Evolutionary conservation across 805 yeast genomes (phyloP).

Genomic region (Starmerella scarabaei): DNA sequence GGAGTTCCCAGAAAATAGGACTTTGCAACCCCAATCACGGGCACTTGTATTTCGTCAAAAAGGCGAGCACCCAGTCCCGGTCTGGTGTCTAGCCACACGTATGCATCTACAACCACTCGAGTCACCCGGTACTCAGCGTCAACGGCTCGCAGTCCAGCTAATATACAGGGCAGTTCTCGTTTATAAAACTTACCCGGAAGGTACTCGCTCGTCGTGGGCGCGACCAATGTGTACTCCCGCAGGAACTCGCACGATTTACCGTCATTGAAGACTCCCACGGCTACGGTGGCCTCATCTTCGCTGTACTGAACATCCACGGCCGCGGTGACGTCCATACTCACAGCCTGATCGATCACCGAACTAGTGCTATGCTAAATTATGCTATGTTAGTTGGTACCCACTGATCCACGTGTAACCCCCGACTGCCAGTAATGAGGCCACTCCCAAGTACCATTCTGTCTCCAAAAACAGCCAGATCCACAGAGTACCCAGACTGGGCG

Average conservation of each 20-base stretch:
- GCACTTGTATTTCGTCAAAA: background rate
- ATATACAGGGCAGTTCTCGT: background rate
- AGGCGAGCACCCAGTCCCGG: background rate
- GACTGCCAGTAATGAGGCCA: conserved; percentile 20
- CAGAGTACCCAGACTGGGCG: conserved; percentile 32
- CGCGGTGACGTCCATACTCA: background rate
- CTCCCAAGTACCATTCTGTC: conserved; percentile 28
- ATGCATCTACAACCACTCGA: background rate
- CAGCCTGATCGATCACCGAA: background rate
- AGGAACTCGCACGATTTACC: background rate
- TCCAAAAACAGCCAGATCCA: conserved; percentile 32
- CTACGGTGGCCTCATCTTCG: background rate
- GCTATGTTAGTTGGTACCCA: conserved; percentile 11
- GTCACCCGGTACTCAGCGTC: background rate
- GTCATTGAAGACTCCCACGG: background rate
- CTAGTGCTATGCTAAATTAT: background rate
- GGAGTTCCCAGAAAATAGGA: background rate
- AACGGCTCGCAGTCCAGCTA: background rate
- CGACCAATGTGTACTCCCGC: background rate
- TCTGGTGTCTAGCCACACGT: background rate
- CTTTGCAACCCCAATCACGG: background rate
- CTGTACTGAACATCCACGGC: background rate
- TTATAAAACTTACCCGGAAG: background rate
- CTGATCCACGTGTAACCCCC: conserved; percentile 20
- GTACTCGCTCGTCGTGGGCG: background rate